Base-by-base conservation (phyloP, 495 filamentous ascomycete genomes). In the Glonium stellatum region DNA sequence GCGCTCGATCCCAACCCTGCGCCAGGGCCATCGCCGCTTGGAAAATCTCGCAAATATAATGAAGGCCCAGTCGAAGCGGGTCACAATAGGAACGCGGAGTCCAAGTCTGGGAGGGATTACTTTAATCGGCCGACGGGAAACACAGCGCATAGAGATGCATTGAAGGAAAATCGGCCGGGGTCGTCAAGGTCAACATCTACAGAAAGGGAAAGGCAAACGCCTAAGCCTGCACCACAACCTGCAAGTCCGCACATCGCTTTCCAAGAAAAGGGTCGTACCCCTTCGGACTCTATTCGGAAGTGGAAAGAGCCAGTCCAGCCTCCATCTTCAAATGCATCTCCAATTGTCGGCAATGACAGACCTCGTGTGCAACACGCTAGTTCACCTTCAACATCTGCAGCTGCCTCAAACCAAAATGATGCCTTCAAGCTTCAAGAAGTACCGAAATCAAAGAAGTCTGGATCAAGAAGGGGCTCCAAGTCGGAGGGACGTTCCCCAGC, bases 191-290 rank as follows among this genome's bases (percentile, higher is more conserved):
- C 83, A n/a, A 73, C 75, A 6, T 80, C 82, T 75, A 82, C 66
- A 18, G 72, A 72, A 59, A 66, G 65, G 62, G 42, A 67, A 67
- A 34, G 71, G 70, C 18, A 18, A 15, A 50, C 72, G 66, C 77
- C 73, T 63, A 70, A 57, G 39, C 19, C 42, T 23, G 21, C 36
- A 23, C 60, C 77, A 74, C 65, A 78, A 77, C 42, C 78, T 70
- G 76, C 82, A 10, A 89, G 88, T 8, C 89, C 90, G 36, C 91
- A 97, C 72, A 95, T 96, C 68, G 88, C 89, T 39, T 95, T 88
- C 70, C 90, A 95, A 70, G 89, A 95, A 67, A 92, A 91, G 69
- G 84, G 84, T 0, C 81, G 89, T 49, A 83, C 89, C 66, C 66
- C 72, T 6, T 73, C 71, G 4, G 78, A 78, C 31, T 64, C 73